These are phyloP conservation scores for Metschnikowia reukaufii DNA, from an alignment of 805 yeast species.

Conservation along the genomic window DNA sequence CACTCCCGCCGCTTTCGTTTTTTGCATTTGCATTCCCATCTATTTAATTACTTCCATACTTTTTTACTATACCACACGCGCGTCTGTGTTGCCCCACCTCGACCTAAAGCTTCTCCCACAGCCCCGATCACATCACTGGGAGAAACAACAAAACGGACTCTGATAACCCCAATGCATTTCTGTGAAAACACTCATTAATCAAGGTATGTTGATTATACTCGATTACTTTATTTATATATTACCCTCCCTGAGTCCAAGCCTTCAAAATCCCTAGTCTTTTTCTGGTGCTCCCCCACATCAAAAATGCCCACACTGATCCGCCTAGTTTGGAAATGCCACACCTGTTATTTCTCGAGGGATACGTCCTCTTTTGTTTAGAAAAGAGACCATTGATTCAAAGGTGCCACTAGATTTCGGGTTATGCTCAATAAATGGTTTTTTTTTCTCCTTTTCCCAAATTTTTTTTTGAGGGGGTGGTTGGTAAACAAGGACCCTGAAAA, in stretches of 20 bases:
- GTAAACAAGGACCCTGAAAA: too few relatives aligned
- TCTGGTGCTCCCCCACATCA: too few relatives aligned
- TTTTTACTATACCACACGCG: not conserved
- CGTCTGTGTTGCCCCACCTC: slow-evolving; percentile 5
- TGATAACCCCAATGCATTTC: not conserved
- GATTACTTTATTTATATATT: not conserved
- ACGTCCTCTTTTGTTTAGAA: too few relatives aligned
- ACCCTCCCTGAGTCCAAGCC: not conserved
- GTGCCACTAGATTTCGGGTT: too few relatives aligned
- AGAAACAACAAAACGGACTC: not conserved
- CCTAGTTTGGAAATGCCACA: too few relatives aligned
- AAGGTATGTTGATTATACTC: slow-evolving; percentile 1
- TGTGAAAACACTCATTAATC: not conserved
- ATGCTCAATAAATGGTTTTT: too few relatives aligned
- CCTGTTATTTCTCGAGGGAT: too few relatives aligned
- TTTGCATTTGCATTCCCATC: not conserved
- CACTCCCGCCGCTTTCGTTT: not conserved
- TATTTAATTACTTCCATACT: not conserved
- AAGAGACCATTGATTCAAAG: too few relatives aligned
- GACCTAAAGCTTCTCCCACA: not conserved
- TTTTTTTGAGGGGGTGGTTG: too few relatives aligned
- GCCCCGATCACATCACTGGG: not conserved
- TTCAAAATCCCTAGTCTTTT: not conserved
- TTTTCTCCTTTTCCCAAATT: too few relatives aligned
- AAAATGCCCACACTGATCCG: too few relatives aligned